Evolutionary conservation across 495 filamentous ascomycete genomes (phyloP).

Genomic region (Talaromyces thailandensis): DNA sequence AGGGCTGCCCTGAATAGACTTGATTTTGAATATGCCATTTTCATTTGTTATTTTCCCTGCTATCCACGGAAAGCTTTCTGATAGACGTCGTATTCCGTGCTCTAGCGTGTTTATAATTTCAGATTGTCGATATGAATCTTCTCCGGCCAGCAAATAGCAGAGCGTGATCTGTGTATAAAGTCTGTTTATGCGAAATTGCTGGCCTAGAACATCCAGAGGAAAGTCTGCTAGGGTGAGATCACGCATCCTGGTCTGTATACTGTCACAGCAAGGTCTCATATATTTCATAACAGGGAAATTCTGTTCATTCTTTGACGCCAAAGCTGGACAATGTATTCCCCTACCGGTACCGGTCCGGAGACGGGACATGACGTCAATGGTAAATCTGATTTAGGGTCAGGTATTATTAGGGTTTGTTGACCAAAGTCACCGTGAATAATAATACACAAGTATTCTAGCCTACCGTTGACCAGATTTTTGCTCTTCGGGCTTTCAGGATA

Average conservation of each 20-base stretch:
- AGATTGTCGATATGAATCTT: conserved; percentile 8
- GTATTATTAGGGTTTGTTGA: too few species aligned
- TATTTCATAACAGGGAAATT: not conserved
- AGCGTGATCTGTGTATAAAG: conserved; percentile 40
- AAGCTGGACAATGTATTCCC: not conserved
- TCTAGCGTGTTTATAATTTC: conserved; percentile 22
- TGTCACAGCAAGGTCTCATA: not conserved
- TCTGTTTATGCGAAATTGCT: conserved; percentile 15
- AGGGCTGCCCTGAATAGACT: conserved; percentile 20
- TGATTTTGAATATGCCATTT: conserved; percentile 35
- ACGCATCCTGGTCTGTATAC: not conserved
- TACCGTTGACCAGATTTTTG: too few species aligned
- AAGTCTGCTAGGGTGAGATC: not conserved
- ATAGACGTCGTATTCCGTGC: conserved; percentile 26
- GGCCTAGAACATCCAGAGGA: conserved; percentile 19
- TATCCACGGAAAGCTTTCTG: conserved; percentile 41
- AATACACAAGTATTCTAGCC: too few species aligned
- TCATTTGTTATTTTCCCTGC: conserved; percentile 43
- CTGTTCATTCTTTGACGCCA: not conserved
- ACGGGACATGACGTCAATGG: not conserved
- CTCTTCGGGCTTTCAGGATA: too few species aligned
- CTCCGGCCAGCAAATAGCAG: conserved; percentile 22
- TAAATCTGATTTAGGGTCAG: too few species aligned
- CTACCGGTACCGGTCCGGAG: not conserved
- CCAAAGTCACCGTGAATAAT: too few species aligned